phyloP scores from a whole-genome alignment of 23 red algal genomes.

The Gracilariopsis chorda region DNA sequence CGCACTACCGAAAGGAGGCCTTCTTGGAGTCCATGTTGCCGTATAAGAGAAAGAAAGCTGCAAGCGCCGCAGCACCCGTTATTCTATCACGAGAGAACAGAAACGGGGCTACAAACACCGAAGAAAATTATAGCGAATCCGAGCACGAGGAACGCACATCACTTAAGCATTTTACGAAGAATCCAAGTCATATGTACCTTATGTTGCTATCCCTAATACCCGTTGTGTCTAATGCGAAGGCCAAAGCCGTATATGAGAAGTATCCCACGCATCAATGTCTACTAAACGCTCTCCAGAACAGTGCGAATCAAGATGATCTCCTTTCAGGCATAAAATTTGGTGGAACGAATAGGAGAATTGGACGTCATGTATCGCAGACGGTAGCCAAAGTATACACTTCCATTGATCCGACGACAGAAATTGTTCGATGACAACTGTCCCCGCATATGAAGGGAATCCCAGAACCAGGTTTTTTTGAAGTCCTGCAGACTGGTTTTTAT shows the following conservation, averaged over 20 bases:
- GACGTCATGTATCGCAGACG: neutral
- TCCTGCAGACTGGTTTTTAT: too few species aligned
- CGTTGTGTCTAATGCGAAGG: neutral
- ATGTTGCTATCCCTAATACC: constrained; percentile 5
- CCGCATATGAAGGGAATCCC: too few species aligned
- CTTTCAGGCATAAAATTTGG: neutral
- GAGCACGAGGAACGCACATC: too few species aligned
- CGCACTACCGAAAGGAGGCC: neutral
- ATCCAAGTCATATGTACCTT: constrained; percentile 6
- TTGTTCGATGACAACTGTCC: neutral
- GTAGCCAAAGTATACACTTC: constrained; percentile 17
- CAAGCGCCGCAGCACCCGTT: neutral
- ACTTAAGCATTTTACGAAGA: too few species aligned
- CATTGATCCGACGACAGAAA: neutral
- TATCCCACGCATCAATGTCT: constrained; percentile 26
- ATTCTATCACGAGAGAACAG: neutral
- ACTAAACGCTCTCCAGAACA: neutral
- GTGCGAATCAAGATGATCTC: neutral
- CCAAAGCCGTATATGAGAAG: neutral
- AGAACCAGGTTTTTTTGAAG: too few species aligned
- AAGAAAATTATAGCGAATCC: neutral
- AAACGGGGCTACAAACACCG: neutral
- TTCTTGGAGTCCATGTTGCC: constrained; percentile 19
- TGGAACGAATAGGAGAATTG: neutral
- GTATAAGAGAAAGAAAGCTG: neutral